Evolutionary conservation across 225 moss, liverwort and hornwort species (phyloP), one percentile per base, ranked within the genome.

Genomic region (Marchantia paleacea): DNA sequence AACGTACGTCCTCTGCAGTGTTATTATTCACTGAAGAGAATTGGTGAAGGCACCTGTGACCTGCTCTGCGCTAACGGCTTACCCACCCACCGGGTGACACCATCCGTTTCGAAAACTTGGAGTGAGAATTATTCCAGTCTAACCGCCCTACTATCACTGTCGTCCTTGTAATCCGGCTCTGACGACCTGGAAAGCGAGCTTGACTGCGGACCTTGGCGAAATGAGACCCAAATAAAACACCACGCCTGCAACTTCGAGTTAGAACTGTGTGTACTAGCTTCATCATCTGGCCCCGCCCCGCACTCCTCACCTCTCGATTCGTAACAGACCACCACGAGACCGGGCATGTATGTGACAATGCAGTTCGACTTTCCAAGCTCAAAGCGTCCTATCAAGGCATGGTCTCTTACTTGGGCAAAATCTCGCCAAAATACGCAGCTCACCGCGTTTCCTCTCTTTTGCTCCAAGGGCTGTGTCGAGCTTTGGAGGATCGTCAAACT

Each of bases 351-450:
- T 22, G 60, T 60, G 18, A 60, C 62, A 62, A 62, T n/a, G 55
- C 55, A 55, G 55, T 55, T 55, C 55, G 18, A 55, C 55, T 55
- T 10, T 55, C 55, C 55, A 55, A 55, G 55, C 55, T 55, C 55
- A 55, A 4, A 12, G 49, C 49, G 49, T 55, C 52, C 79, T 70
- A n/a, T 61, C 12, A n/a, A 86, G 81, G 81, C 83, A 75, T 81
- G 81, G 78, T 86, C 78, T 86, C 64, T 86, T 83, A 81, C 75
- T 81, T 86, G 86, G 86, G 75, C 71, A 73, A 83, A 86, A 81
- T 86, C 78, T 83, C 83, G 86, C 83, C 83, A 71, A 83, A 83
- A 80, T 83, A 73, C 70, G 68, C 86, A 86, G 55, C 55, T 18
- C 55, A 55, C 55, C 55, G 55, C 12, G 55, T 55, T 55, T 55